phyloP scores from a whole-genome alignment of 345 rosid genomes.

The Stellera chamaejasme region DNA sequence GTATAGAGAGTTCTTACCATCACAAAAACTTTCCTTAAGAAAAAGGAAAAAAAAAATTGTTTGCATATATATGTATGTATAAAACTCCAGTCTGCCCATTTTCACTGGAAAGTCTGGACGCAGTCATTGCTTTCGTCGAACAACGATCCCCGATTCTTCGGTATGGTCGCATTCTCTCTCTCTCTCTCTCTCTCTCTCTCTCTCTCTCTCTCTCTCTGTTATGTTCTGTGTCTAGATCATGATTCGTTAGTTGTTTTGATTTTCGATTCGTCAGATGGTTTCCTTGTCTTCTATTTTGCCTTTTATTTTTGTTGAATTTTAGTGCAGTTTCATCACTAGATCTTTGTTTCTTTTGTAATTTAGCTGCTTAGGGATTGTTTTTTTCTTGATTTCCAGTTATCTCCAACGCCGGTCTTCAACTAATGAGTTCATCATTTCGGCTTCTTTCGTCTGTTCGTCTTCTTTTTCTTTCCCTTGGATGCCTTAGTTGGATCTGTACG shows the following conservation, averaged over 20 bases:
- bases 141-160: neutral
- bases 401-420: neutral
- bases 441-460: neutral
- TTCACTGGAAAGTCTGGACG: conserved; percentile 14
- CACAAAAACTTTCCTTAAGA: too few species aligned
- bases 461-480: neutral
- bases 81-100: conserved; percentile 2
- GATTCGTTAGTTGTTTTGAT: neutral
- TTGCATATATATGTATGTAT: conserved; percentile 2
- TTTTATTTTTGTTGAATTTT: neutral
- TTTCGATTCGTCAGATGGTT: too few species aligned
- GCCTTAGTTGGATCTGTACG: neutral
- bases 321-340: conserved; percentile 8
- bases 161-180: neutral
- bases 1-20: too few species aligned
- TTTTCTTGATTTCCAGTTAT: too few species aligned
- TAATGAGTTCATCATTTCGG: neutral
- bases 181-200: conserved; percentile 12
- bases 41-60: neutral
- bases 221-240: conserved; percentile 21
- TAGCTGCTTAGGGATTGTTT: neutral
- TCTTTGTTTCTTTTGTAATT: conserved; percentile 8
- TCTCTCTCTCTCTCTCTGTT: conserved; percentile 9
- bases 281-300: too few species aligned
- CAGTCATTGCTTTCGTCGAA: conserved; percentile 8